Conservation (phyloP, 257 asterid genomes). For the Penstemon davidsonii region DNA sequence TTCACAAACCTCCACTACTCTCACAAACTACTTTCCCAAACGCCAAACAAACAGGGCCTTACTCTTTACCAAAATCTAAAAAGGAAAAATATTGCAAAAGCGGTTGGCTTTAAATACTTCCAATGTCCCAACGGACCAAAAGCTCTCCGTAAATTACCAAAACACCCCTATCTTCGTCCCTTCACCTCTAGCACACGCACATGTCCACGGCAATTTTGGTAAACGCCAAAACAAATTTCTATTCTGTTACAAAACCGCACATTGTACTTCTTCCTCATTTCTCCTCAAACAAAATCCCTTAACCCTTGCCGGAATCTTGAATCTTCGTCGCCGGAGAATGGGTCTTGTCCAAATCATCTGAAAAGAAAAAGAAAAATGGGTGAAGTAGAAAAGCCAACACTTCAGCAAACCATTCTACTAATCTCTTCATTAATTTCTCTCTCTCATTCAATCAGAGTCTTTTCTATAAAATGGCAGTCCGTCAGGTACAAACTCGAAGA, state of each 20-base stretch:
- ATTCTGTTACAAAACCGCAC: constrained; percentile 36
- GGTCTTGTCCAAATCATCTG: background rate
- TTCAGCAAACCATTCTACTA: constrained; percentile 40
- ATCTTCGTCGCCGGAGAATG: constrained; percentile 33
- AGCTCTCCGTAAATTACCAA: background rate
- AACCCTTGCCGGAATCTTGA: constrained; percentile 41
- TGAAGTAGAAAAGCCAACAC: constrained; percentile 39
- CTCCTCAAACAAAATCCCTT: background rate
- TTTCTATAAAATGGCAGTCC: constrained; percentile 68
- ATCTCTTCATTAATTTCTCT: constrained; percentile 63
- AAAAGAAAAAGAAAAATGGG: constrained; percentile 37
- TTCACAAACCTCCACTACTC: no score
- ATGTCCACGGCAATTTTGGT: constrained; percentile 21
- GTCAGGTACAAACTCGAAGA: constrained; percentile 67
- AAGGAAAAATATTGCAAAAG: background rate
- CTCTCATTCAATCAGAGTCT: constrained; percentile 64
- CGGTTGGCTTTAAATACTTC: constrained; percentile 10
- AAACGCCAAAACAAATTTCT: background rate
- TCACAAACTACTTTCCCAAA: no score
- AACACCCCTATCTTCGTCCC: constrained; percentile 17
- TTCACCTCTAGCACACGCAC: background rate
- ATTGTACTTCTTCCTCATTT: background rate
- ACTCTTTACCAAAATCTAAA: no score
- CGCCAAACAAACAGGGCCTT: no score
- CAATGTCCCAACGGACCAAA: constrained; percentile 31